Percentiles rank a stretch among this genome's conserved stretches.
Evolutionary conservation across 192 early-diverging fungal species (phyloP).

Genomic region (Gaertneriomyces sp.): DNA sequence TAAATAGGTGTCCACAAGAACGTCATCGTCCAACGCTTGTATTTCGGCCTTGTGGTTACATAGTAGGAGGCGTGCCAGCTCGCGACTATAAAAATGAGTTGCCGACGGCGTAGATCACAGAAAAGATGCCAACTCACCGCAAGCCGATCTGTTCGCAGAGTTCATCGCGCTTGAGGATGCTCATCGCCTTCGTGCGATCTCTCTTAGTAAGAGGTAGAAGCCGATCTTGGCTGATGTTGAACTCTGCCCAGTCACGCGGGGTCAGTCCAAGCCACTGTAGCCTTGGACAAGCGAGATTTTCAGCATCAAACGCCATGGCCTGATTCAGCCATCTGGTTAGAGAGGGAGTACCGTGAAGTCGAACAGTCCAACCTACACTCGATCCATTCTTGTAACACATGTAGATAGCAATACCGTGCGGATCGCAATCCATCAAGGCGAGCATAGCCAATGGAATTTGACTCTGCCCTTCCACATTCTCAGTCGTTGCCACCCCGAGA

Average conservation of each 20-base stretch:
- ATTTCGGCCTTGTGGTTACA: conserved; percentile 32
- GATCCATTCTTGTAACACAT: conserved; percentile 39
- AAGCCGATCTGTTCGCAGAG: neutral
- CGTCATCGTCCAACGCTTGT: conserved; percentile 8
- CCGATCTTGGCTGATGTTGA: conserved; percentile 6
- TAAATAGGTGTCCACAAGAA: conserved; percentile 14
- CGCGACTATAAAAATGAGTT: neutral
- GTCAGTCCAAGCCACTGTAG: conserved; percentile 21
- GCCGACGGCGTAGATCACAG: neutral
- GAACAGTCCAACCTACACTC: conserved; percentile 7
- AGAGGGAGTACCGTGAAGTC: neutral
- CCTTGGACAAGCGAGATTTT: conserved; percentile 10
- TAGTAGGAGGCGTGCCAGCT: conserved; percentile 22
- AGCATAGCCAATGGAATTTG: neutral
- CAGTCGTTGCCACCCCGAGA: neutral
- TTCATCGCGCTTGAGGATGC: conserved; percentile 8
- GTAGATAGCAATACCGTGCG: conserved; percentile 36
- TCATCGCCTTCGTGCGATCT: conserved; percentile 25
- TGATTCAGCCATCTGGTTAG: neutral
- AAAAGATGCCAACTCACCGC: neutral
- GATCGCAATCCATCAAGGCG: conserved; percentile 40
- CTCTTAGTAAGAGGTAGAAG: conserved; percentile 23
- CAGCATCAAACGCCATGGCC: conserved; percentile 29
- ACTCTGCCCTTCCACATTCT: neutral
- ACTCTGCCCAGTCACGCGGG: conserved; percentile 16